These are phyloP conservation scores for Neoboletus brunneissimus DNA, from an alignment of 768 basidiomycete genomes.

Conservation along the genomic window DNA sequence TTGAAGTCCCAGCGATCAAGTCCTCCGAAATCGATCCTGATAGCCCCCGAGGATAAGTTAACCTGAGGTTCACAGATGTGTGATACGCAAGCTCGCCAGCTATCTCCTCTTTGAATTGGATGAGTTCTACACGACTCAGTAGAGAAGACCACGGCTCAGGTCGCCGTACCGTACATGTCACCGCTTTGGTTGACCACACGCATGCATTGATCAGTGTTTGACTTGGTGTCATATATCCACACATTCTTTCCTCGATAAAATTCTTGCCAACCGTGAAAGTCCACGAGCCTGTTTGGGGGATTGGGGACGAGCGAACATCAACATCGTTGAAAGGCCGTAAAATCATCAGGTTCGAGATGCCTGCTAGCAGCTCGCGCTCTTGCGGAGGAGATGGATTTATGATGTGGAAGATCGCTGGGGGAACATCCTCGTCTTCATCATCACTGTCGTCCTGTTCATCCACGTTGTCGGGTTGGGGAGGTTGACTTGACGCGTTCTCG, in stretches of 20 bases:
- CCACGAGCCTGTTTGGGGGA: slow-evolving; percentile 56
- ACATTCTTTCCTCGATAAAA: slow-evolving; percentile 63
- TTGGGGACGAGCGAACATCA: slow-evolving; percentile 55
- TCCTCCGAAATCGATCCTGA: slow-evolving; percentile 76
- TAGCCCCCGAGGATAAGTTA: slow-evolving; percentile 53
- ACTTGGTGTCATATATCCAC: slow-evolving; percentile 73
- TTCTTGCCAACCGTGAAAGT: slow-evolving; percentile 68
- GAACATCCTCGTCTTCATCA: slow-evolving; percentile 32
- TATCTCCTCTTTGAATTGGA: slow-evolving; percentile 60
- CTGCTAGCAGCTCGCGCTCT: slow-evolving; percentile 40
- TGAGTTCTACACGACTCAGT: not conserved
- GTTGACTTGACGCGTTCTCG: slow-evolving; percentile 20
- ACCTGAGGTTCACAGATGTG: slow-evolving; percentile 75
- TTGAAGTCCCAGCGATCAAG: slow-evolving; percentile 68
- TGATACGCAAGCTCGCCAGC: slow-evolving; percentile 70
- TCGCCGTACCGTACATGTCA: slow-evolving; percentile 74
- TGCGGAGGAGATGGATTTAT: slow-evolving; percentile 44
- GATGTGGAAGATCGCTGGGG: slow-evolving; percentile 49
- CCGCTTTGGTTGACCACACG: slow-evolving; percentile 61
- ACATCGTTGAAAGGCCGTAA: slow-evolving; percentile 73
- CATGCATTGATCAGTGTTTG: slow-evolving; percentile 64
- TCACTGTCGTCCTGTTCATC: slow-evolving; percentile 12
- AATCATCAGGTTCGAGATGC: slow-evolving; percentile 62
- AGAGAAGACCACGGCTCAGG: slow-evolving; percentile 43
- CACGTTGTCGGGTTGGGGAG: slow-evolving; percentile 19